Conservation (phyloP, 345 rosid species). For the Ricinus communis region DNA sequence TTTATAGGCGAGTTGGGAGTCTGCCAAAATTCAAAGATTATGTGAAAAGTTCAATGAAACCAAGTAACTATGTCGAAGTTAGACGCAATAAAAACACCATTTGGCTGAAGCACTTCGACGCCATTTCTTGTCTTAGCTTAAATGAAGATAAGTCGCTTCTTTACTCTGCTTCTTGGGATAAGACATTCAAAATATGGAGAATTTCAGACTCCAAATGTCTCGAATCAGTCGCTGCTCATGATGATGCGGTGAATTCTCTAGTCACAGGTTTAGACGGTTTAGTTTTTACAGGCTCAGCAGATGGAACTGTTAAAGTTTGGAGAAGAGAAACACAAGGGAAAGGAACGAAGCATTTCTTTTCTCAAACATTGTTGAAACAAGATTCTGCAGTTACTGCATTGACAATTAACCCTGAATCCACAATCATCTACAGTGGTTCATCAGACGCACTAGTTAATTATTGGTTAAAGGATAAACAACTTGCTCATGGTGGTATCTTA, state of each 20-base stretch:
- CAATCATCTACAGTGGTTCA: conserved; percentile 70
- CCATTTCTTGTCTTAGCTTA: conserved; percentile 71
- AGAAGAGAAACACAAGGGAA: conserved; percentile 80
- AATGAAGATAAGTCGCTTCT: conserved; percentile 60
- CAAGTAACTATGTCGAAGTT: conserved; percentile 56
- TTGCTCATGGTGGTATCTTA: conserved; percentile 64
- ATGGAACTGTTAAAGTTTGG: conserved; percentile 87
- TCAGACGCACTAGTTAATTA: conserved; percentile 84
- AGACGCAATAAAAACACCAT: conserved; percentile 39
- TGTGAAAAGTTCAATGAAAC: conserved; percentile 53
- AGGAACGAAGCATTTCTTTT: conserved; percentile 81
- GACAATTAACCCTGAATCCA: conserved; percentile 51
- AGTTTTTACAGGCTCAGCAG: conserved; percentile 85
- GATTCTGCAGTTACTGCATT: conserved; percentile 80
- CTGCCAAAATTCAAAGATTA: conserved; percentile 65
- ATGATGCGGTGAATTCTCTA: conserved; percentile 74
- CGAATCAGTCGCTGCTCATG: conserved; percentile 75
- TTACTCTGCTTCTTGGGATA: conserved; percentile 90
- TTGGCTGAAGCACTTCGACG: conserved; percentile 70
- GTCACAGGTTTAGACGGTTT: conserved; percentile 74
- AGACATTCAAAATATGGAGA: conserved; percentile 84
- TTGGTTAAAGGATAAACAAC: conserved; percentile 60
- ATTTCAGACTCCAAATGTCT: conserved; percentile 63
- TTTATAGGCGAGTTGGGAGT: conserved; percentile 63
- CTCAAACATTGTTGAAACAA: conserved; percentile 73